A percentile compares a stretch with the other conserved stretches of the same genome.
These are phyloP conservation scores for Ustanciosporium gigantosporum DNA, from an alignment of 1,284 basidiomycete genomes.

Conservation along the genomic window DNA sequence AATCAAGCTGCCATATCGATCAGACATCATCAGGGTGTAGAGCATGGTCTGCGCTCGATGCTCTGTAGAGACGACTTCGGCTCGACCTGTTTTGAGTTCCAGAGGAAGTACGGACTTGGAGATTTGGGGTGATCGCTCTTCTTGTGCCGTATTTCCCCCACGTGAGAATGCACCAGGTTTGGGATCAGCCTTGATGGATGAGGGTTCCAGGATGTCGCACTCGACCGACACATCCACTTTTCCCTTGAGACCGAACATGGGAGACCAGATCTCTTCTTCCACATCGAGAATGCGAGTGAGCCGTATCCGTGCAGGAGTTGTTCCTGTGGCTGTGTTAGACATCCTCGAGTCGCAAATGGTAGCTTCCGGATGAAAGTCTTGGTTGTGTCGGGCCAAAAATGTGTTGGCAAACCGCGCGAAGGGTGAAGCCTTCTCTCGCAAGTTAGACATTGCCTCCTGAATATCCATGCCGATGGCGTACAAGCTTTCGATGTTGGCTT, in stretches of 20 bases:
- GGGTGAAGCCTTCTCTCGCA: constrained; percentile 35
- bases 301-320: constrained; percentile 10
- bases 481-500: constrained; percentile 37
- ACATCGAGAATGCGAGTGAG: constrained; percentile 67
- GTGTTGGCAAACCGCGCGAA: constrained; percentile 48
- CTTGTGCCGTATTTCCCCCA: not conserved
- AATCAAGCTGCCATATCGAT: constrained; percentile 73
- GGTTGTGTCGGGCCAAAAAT: constrained; percentile 33
- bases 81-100: constrained; percentile 94
- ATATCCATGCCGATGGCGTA: constrained; percentile 38
- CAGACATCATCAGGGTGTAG: constrained; percentile 87
- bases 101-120: constrained; percentile 69
- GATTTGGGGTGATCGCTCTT: not conserved
- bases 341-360: constrained; percentile 13
- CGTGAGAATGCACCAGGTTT: not conserved
- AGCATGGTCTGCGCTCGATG: constrained; percentile 98
- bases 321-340: not conserved
- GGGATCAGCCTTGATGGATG: constrained; percentile 43
- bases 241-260: constrained; percentile 90
- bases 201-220: constrained; percentile 33
- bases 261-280: constrained; percentile 97
- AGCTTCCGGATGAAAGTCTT: constrained; percentile 34
- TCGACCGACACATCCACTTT: constrained; percentile 91
- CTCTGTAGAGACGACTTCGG: constrained; percentile 68
- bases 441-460: constrained; percentile 12